These are phyloP conservation scores for Aspergillus costaricaensis DNA, from an alignment of 2,329 filamentous ascomycete species.

Conservation along the genomic window DNA sequence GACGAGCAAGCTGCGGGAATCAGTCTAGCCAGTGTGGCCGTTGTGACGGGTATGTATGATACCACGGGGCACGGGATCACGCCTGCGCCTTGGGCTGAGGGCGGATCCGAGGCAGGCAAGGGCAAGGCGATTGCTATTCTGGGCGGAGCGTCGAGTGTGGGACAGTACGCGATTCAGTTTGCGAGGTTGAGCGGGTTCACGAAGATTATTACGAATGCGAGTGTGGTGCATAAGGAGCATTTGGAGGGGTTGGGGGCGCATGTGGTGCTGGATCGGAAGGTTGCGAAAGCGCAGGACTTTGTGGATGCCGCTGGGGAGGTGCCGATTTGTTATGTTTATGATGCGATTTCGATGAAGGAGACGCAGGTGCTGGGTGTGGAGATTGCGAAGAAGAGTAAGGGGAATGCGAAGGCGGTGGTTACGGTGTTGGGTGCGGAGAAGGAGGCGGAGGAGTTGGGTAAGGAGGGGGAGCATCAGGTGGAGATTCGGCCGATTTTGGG, in stretches of 20 bases:
- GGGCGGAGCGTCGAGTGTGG: conserved; percentile 39
- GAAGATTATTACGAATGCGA: conserved; percentile 37
- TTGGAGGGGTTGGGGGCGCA: conserved; percentile 27
- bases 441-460: background rate
- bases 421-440: conserved; percentile 6
- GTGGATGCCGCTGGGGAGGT: conserved; percentile 26
- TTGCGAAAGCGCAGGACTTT: conserved; percentile 21
- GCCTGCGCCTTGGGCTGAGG: conserved; percentile 30
- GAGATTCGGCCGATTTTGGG: conserved; percentile 21
- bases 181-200: conserved; percentile 37
- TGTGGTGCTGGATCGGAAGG: conserved; percentile 29
- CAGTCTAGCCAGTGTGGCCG: conserved; percentile 22
- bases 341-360: conserved; percentile 31
- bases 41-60: conserved; percentile 21
- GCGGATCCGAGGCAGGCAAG: conserved; percentile 23
- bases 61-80: conserved; percentile 24
- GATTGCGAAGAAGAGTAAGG: conserved; percentile 25
- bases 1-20: conserved; percentile 35
- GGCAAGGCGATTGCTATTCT: conserved; percentile 29
- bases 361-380: conserved; percentile 36
- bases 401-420: conserved; percentile 17
- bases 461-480: conserved; percentile 15
- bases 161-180: conserved; percentile 39
- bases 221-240: conserved; percentile 26
- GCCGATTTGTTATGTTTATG: conserved; percentile 34